Evolutionary conservation across 495 filamentous ascomycete genomes (phyloP).

Genomic region (Venustampulla echinocandica): DNA sequence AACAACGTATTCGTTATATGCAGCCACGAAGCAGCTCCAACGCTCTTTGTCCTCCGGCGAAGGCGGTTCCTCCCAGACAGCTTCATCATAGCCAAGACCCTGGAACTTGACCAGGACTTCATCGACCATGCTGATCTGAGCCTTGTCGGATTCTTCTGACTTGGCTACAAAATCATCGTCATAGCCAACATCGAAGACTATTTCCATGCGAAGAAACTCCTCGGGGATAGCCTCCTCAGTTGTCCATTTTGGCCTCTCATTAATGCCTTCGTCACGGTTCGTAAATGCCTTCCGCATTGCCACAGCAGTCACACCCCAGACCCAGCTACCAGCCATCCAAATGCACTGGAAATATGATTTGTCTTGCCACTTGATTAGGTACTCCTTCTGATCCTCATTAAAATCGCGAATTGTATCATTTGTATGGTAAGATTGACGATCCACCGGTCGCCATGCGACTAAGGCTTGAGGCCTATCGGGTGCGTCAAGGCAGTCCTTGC

Average conservation of each 20-base stretch:
- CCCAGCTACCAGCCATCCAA: constrained; percentile 88
- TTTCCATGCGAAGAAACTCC: constrained; percentile 76
- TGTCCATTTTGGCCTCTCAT: constrained; percentile 55
- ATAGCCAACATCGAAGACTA: constrained; percentile 73
- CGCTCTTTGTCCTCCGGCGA: constrained; percentile 45
- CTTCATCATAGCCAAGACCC: constrained; percentile 89
- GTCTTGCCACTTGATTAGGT: constrained; percentile 78
- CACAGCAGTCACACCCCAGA: constrained; percentile 59
- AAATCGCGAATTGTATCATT: constrained; percentile 35
- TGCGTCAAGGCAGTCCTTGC: constrained; percentile 57
- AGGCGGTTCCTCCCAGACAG: constrained; percentile 83
- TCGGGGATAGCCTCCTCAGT: constrained; percentile 75
- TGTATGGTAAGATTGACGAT: constrained; percentile 39
- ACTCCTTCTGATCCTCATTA: constrained; percentile 70
- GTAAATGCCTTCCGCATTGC: constrained; percentile 67
- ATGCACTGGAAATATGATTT: constrained; percentile 68
- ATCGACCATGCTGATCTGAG: constrained; percentile 56
- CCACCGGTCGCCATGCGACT: constrained; percentile 76
- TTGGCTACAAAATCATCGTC: constrained; percentile 33
- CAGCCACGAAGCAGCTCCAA: constrained; percentile 73
- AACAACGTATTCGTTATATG: constrained; percentile 76
- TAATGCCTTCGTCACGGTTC: constrained; percentile 52
- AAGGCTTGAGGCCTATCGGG: constrained; percentile 50
- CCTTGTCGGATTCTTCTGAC: constrained; percentile 57
- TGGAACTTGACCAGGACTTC: constrained; percentile 81